These are phyloP conservation scores for Euphorbia corollata DNA, from an alignment of 441 rosid species.

Conservation along the genomic window DNA sequence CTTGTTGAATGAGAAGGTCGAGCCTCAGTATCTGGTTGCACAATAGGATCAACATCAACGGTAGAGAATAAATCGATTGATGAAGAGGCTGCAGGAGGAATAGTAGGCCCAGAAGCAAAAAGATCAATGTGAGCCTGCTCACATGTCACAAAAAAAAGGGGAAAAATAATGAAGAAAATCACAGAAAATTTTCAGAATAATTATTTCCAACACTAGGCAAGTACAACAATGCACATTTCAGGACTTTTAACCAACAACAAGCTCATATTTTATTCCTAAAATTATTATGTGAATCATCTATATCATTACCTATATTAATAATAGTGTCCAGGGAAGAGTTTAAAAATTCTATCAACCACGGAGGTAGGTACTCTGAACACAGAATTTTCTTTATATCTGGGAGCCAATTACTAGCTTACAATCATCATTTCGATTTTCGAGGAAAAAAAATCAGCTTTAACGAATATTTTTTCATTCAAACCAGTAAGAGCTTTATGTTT, in stretches of 20 bases:
- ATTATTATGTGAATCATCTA: background rate
- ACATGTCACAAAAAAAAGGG: slow-evolving; percentile 12
- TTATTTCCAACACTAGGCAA: too few species aligned
- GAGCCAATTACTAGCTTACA: background rate
- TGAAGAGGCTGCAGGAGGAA: slow-evolving; percentile 25
- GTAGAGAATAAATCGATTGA: slow-evolving; percentile 55
- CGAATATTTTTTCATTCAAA: background rate
- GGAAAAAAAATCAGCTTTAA: background rate
- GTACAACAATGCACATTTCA: slow-evolving; percentile 2
- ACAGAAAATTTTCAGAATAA: background rate
- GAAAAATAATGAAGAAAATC: background rate
- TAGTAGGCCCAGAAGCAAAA: slow-evolving; percentile 47
- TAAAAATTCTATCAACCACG: background rate
- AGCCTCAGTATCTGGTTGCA: slow-evolving; percentile 41
- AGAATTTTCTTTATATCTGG: background rate
- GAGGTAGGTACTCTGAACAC: background rate
- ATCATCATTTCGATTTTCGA: background rate
- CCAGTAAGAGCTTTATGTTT: background rate
- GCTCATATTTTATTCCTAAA: background rate
- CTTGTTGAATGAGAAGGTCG: slow-evolving; percentile 30
- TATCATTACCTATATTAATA: background rate
- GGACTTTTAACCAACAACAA: background rate
- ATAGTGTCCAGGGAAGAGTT: background rate
- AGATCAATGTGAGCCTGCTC: slow-evolving; percentile 70
- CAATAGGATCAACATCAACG: slow-evolving; percentile 39